Base-by-base conservation (phyloP, 2,329 filamentous ascomycete genomes). In the Nothophaeocryptopus gaeumannii region DNA sequence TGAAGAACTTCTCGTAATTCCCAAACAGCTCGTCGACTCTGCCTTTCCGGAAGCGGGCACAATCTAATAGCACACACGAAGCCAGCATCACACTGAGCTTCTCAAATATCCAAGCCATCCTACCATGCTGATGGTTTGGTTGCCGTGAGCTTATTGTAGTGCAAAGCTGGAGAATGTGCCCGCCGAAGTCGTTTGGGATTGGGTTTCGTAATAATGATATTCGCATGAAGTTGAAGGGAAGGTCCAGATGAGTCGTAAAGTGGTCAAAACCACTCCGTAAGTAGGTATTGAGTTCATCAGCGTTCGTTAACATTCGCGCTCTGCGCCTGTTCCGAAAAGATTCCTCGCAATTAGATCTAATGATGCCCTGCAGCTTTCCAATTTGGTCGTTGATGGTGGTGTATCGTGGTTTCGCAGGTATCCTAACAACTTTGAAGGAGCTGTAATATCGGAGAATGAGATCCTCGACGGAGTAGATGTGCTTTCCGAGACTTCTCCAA, bases 211-310 rank as follows among this genome's bases (percentile, higher is more conserved):
- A 58, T 8, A 75, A 69, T 1, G 75, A 72, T 3, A 71, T 71
- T 41, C 74, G 63, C 33, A 79, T 72, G 54, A 80, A 79, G 55
- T 80, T 73, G 58, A 80, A 80, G 3, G 77, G 74, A 0, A 61
- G 62, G 39, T 76, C 67, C 4, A 78, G 61, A 34, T 70, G 64
- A 1, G 62, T 62, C 2, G 74, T 65, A 47, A 77, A 80, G 53
- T 80, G 78, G 39, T 76, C 72, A 55, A 78, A 79, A 0, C 74
- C 77, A 20, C 62, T 68, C 55, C 78, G 71, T 2, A 80, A 62
- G 55, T 78, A 78, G 0, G 65, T 56, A 34, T 78, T 70, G 5
- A 80, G 61, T 14, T 76, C 68, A 11, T 76, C 73, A 1, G 72
- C 68, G 34, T 73, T 71, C 11, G 72, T 69, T 2, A 78, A 61